Evolutionary conservation across 2,329 filamentous ascomycete species (phyloP), one percentile per base, ranked within the genome.

Genomic region (Beauveria varroae): DNA sequence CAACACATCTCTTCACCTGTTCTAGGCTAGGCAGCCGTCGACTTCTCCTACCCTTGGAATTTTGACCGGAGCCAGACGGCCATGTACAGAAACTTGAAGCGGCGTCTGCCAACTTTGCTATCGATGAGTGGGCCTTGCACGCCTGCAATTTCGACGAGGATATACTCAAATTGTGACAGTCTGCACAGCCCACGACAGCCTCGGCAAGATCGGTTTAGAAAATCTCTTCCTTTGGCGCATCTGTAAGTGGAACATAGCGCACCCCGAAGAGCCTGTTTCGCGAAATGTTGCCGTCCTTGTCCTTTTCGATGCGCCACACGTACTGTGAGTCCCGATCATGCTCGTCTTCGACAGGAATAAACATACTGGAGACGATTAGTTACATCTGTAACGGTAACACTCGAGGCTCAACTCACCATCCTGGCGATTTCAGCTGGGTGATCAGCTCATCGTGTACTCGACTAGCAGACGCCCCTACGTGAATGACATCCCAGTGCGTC

Each of bases 381-480:
- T 37, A 71, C 64, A n/a, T 22, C 5, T 74, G 56, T 26, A 37
- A 3, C 34, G 8, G 52, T 1, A 24, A 16, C 16, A 47, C 70
- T 67, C 20, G 20, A 18, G 3, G 2, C 4, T 50, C 18, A 58
- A 68, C 76, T 68, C 63, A 82, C 77, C 86, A 80, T 0, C 95
- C 95, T 0, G 93, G 93, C 3, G 82, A 77, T 65, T 85, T 86
- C 66, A 99, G 76, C 77, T 98, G 95, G 34, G 86, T 82, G 51
- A 96, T 75, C 65, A 98, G 75, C 63, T 84, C 82, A 20, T 82
- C 71, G 71, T 96, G 93, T 60, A 96, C 75, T 69, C 86, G 82
- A 26, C 77, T 82, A 0, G 93, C 93, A 8, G 91, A 90, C 0
- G 95, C 95, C 0, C 95, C 95, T 3, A 98, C 95, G 71, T 98